phyloP scores from a whole-genome alignment of 257 asterid species.

The Henckelia pumila region DNA sequence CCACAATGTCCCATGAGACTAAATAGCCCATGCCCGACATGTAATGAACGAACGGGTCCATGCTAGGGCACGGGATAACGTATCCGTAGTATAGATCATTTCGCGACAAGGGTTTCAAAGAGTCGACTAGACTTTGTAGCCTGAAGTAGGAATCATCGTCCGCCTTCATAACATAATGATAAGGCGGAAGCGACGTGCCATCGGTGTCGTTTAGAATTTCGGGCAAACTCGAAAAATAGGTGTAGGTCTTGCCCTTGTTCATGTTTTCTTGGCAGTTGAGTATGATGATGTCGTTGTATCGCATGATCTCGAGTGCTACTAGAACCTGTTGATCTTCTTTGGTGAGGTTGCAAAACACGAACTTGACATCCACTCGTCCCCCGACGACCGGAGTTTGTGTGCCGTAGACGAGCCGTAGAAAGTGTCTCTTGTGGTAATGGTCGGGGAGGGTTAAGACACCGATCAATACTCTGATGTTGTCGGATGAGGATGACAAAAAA shows the following conservation, averaged over 20 bases:
- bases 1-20: conserved; percentile 83
- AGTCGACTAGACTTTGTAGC: conserved; percentile 54
- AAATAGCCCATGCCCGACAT: conserved; percentile 98
- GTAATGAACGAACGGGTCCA: conserved; percentile 79
- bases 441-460: conserved; percentile 89
- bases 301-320: conserved; percentile 86
- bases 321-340: conserved; percentile 79
- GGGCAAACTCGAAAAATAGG: conserved; percentile 78
- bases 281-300: conserved; percentile 71
- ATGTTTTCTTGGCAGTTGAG: conserved; percentile 78
- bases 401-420: conserved; percentile 84
- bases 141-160: conserved; percentile 82
- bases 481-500: conserved; percentile 22
- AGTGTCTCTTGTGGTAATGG: conserved; percentile 83
- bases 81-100: conserved; percentile 78
- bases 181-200: conserved; percentile 57
- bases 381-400: conserved; percentile 47
- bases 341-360: conserved; percentile 87
- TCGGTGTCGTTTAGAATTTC: conserved; percentile 37
- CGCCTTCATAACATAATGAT: conserved; percentile 78
- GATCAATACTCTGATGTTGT: conserved; percentile 54
- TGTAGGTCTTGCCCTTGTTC: conserved; percentile 84
- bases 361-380: conserved; percentile 67
- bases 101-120: conserved; percentile 58
- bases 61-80: conserved; percentile 82